These are phyloP conservation scores for Rickenella mellea DNA, from an alignment of 768 basidiomycete species.

Conservation along the genomic window DNA sequence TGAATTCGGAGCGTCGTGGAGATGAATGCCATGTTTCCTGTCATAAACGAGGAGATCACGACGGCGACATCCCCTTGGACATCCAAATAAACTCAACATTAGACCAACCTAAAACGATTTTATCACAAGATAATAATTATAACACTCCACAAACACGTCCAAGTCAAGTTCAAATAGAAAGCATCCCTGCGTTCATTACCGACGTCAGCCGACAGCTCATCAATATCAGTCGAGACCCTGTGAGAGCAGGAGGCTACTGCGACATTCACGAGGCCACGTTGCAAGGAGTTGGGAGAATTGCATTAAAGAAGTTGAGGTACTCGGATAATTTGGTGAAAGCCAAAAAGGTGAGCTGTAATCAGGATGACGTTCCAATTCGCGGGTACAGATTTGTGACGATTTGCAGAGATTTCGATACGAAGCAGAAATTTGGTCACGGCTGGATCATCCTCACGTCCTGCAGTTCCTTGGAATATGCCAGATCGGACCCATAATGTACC, in stretches of 20 bases:
- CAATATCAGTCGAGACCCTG: not conserved
- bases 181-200: too few species aligned
- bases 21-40: too few species aligned
- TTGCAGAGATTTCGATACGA: slow-evolving; percentile 1
- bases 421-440: not conserved
- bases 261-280: not conserved
- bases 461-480: not conserved
- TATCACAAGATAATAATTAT: too few species aligned
- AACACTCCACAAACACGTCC: too few species aligned
- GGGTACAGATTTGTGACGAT: not conserved
- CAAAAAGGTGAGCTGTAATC: not conserved
- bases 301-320: not conserved
- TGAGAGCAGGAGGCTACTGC: not conserved
- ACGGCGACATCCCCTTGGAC: too few species aligned
- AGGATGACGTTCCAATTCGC: not conserved
- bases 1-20: too few species aligned
- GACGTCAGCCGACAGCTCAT: not conserved
- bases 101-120: too few species aligned
- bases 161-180: too few species aligned
- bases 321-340: not conserved
- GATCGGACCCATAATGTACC: not conserved
- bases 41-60: too few species aligned
- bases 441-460: not conserved
- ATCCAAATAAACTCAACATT: too few species aligned
- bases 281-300: not conserved